phyloP scores from a whole-genome alignment of 2,329 filamentous ascomycete genomes.

The Penicillium griseofulvum region DNA sequence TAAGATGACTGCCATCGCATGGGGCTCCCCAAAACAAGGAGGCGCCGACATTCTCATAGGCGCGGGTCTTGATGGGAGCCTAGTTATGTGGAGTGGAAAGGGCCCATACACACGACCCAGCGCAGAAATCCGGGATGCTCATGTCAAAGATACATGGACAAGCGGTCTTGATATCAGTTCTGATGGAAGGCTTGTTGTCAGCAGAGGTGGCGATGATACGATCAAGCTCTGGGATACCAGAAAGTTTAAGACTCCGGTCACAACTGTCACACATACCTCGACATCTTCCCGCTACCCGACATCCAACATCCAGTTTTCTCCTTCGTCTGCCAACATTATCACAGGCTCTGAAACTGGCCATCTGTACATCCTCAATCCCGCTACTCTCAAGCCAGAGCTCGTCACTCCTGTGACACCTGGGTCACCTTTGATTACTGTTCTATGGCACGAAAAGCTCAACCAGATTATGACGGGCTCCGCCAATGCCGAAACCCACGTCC shows the following conservation, averaged over 20 bases:
- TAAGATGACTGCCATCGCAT: constrained; percentile 88
- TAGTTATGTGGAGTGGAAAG: constrained; percentile 89
- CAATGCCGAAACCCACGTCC: constrained; percentile 82
- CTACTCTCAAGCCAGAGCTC: constrained; percentile 79
- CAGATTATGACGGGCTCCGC: constrained; percentile 93
- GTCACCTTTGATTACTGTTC: constrained; percentile 75
- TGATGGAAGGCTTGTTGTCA: constrained; percentile 87
- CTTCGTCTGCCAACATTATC: constrained; percentile 77
- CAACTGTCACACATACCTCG: constrained; percentile 73
- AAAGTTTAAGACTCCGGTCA: constrained; percentile 88
- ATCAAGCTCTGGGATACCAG: constrained; percentile 97
- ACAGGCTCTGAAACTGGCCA: constrained; percentile 84
- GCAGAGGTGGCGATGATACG: constrained; percentile 82
- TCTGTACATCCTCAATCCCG: constrained; percentile 89
- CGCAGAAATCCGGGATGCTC: constrained; percentile 80
- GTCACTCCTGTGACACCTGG: constrained; percentile 86
- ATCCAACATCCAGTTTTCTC: constrained; percentile 85
- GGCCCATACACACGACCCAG: constrained; percentile 79
- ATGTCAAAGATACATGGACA: constrained; percentile 82
- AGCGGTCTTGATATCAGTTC: constrained; percentile 85
- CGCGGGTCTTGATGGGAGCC: constrained; percentile 80
- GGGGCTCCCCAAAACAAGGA: constrained; percentile 75
- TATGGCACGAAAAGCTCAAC: constrained; percentile 93
- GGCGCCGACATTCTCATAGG: constrained; percentile 74
- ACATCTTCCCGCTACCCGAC: constrained; percentile 81